Percentiles rank a stretch among this genome's conserved stretches.
These are phyloP conservation scores for Saposhnikovia divaricata DNA, from an alignment of 129 eudicot genomes.

Conservation along the genomic window DNA sequence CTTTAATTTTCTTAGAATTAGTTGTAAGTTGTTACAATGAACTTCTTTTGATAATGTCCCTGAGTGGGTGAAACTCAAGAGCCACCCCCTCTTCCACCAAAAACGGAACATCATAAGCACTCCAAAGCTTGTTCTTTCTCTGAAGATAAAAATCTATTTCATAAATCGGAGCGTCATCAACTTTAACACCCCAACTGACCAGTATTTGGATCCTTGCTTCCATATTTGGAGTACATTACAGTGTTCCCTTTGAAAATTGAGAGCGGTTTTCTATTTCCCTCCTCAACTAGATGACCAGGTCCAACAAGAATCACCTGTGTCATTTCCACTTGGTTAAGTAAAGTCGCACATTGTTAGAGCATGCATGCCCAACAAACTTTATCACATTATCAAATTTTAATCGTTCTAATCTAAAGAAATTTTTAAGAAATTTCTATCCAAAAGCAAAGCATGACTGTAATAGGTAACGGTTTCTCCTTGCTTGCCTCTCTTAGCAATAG, in stretches of 20 bases:
- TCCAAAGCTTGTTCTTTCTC: too few species aligned
- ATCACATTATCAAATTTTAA: background rate
- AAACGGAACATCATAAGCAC: too few species aligned
- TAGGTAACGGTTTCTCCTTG: constrained; percentile 74
- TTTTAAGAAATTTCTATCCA: background rate
- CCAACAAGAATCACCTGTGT: constrained; percentile 81
- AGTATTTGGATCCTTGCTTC: too few species aligned
- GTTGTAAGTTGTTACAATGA: too few species aligned
- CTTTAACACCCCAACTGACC: too few species aligned
- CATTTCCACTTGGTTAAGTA: background rate
- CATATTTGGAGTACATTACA: constrained; percentile 84
- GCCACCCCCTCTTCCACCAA: too few species aligned
- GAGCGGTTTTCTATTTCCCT: constrained; percentile 64
- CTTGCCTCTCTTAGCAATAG: constrained; percentile 64
- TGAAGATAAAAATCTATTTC: too few species aligned
- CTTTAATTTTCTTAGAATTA: too few species aligned
- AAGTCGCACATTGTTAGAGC: too few species aligned
- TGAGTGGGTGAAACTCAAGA: too few species aligned
- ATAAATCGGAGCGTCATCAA: too few species aligned
- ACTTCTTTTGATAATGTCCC: too few species aligned
- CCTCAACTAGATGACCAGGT: constrained; percentile 50
- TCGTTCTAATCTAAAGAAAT: background rate
- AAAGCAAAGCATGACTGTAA: background rate
- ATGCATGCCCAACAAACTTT: background rate
- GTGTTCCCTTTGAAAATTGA: constrained; percentile 50